Evolutionary conservation across 2,329 filamentous ascomycete genomes (phyloP), one percentile per base, ranked within the genome.

Genomic region (Fusarium camptoceras): DNA sequence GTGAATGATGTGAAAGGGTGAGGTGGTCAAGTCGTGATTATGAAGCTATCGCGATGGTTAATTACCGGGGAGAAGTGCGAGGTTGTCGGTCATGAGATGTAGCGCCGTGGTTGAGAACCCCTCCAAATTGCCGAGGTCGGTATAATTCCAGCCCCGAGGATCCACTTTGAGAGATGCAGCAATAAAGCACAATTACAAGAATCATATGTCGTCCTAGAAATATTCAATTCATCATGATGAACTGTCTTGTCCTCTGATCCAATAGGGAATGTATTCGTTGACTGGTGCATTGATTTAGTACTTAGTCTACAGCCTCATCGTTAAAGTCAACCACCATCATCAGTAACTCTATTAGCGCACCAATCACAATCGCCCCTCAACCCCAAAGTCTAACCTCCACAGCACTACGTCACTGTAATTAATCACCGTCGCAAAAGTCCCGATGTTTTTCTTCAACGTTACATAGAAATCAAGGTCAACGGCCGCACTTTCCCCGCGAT

Each of bases 371-470:
- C 20, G 16, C 12, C 16, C 59, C 30, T 18, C 5, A 25, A 25
- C 31, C 8, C 43, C 8, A 43, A 10, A 22, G 6, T 25, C 14
- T 27, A 18, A n/a, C 20, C 25, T 42, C 16, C 20, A 42, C 11
- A 15, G 2, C 6, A 24, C 61, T 66, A 66, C 61, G 63, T 66
- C 63, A 66, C 55, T n/a, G 22, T 31, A 31, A 28, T 64, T 30
- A 48, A 9, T 39, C 24, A 42, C 15, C 12, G 14, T 16, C 30
- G 2, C 9, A 62, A 62, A 63, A 55, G 60, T 49, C 30, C 60
- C 60, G 43, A 15, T n/a, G 49, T 30, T n/a, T 24, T 18, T 15
- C 27, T 30, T 60, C 47, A 66, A 66, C 61, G 61, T 66, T 66
- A 66, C 63, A 66, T 60, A 20, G 5, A 22, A 28, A 28, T 48